Base-by-base conservation (phyloP, 345 rosid genomes). In the Arabidopsis suecica region DNA sequence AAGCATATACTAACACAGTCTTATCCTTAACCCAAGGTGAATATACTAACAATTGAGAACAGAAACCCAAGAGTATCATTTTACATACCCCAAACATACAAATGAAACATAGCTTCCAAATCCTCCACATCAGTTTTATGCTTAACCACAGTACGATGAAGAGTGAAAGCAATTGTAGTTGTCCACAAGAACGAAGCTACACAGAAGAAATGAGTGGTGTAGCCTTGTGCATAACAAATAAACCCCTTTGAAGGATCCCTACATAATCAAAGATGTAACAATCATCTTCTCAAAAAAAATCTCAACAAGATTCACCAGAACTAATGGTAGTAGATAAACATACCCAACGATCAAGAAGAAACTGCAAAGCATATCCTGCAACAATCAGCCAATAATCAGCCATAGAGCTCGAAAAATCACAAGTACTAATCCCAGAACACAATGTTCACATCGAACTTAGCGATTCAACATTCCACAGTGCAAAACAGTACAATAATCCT, bases 101-200 rank as follows among this genome's bases (percentile, higher is more conserved):
- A 76, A 82, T 94, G 98, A 84, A 94, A 94, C 83, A 94, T 80
- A 36, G 90, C 94, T 82, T 94, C 97, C 67, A 94, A 82, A 85
- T 94, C 98, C 87, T 94, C 97, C 11, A 94, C 94, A 80, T 91
- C 98, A 2, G 96, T 84, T 80, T 91, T 91, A 86, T 94, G 98
- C 75, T 79, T 80, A 38, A 91, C 97, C 41, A 94, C 97, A 68
- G 97, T 91, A 2, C 97, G 95, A 59, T 94, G 97, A 75, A 94
- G 98, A 25, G 98, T 91, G 78, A 94, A 94, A 65, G 98, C 96
- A 75, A 94, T 94, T 12, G 88, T 85, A 3, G 97, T 94, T 20
- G 98, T 94, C 98, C 98, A 94, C 45, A 94, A 87, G 81, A 94
- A 89, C 61, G 96, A 94, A n/a, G 98, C 93, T 3, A 94, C 91